Percentiles rank a stretch among this genome's conserved stretches.
Conservation (phyloP, 805 yeast species). For the Wickerhamomyces tratensis region DNA sequence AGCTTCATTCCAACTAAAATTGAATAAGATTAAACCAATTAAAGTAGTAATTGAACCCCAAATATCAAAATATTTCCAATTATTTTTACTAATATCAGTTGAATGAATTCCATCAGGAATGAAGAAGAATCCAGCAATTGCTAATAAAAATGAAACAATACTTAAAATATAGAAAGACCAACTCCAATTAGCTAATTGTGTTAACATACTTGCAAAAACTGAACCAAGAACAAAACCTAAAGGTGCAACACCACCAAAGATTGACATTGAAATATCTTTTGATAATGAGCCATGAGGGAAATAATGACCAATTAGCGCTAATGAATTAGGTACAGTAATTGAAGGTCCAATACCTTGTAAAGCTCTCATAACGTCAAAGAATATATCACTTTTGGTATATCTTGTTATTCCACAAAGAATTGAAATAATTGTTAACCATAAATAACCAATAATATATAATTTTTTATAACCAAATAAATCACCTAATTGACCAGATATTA, state of each 20-base stretch:
- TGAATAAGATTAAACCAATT: conserved; percentile 43
- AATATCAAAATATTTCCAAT: conserved; percentile 23
- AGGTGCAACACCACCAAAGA: conserved; percentile 56
- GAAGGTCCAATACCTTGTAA: conserved; percentile 50
- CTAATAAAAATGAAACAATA: conserved; percentile 11
- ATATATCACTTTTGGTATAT: conserved; percentile 35
- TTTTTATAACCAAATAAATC: conserved; percentile 53
- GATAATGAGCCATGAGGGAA: conserved; percentile 32
- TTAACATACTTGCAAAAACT: conserved; percentile 37
- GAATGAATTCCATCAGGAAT: conserved; percentile 20
- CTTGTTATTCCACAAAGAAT: conserved; percentile 44
- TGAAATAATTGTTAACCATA: conserved; percentile 43
- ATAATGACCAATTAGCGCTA: conserved; percentile 39
- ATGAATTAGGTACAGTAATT: conserved; percentile 42
- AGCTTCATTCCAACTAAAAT: conserved; percentile 59
- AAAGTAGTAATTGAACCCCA: conserved; percentile 43
- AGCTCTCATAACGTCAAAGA: conserved; percentile 39
- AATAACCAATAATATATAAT: conserved; percentile 41
- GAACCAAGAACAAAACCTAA: conserved; percentile 50
- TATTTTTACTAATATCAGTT: background rate
- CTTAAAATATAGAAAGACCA: conserved; percentile 24
- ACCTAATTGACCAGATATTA: conserved; percentile 56
- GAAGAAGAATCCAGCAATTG: conserved; percentile 10
- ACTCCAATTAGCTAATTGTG: conserved; percentile 44
- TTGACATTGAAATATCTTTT: conserved; percentile 45